These are phyloP conservation scores for Cytospora chrysosperma DNA, from an alignment of 2,329 filamentous ascomycete genomes.

Conservation along the genomic window DNA sequence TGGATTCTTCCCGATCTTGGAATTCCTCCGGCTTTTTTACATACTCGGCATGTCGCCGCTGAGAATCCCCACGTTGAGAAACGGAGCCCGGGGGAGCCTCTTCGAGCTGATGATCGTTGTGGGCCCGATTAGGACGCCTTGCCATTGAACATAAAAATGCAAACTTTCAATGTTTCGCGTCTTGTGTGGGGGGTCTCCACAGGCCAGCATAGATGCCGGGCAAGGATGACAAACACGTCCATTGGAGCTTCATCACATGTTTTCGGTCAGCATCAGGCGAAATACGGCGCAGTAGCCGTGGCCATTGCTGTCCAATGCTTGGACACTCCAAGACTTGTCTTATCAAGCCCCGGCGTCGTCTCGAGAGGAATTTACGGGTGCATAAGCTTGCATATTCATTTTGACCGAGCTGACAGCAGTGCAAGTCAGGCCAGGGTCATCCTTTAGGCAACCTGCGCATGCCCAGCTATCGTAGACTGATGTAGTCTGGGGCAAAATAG, in stretches of 20 bases:
- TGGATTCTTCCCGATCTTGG: neutral
- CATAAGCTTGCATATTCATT: constrained; percentile 6
- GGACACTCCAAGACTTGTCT: neutral
- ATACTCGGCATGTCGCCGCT: neutral
- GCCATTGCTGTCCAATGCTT: neutral
- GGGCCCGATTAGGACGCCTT: neutral
- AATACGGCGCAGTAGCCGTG: neutral
- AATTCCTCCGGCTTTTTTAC: neutral
- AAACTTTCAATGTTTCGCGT: neutral
- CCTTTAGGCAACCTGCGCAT: neutral
- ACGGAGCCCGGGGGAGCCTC: neutral
- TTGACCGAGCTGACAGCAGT: neutral
- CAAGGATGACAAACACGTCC: neutral
- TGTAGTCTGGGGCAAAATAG: neutral
- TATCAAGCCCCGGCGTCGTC: neutral
- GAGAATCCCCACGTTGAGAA: neutral
- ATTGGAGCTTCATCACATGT: neutral
- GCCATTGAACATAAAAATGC: neutral
- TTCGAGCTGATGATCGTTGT: neutral
- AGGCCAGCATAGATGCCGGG: neutral
- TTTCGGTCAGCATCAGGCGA: neutral
- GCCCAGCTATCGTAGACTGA: constrained; percentile 13
- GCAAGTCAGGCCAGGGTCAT: neutral
- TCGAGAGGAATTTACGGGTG: neutral
- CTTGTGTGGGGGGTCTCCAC: neutral